phyloP scores from a whole-genome alignment of 495 filamentous ascomycete genomes.

The Lineolata rhizophorae region DNA sequence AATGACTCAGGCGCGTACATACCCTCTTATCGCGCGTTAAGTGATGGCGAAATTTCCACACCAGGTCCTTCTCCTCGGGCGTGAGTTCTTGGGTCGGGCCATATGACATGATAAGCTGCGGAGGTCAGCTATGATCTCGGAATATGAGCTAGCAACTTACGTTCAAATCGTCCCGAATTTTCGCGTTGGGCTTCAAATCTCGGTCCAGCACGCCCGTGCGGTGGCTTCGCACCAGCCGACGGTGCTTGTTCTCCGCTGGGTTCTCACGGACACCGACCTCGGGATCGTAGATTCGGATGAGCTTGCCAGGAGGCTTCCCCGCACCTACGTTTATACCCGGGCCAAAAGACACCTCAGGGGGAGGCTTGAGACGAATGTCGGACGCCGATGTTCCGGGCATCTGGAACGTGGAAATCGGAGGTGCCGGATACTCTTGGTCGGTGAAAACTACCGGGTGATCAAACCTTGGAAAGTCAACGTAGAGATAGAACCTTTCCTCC shows the following conservation, averaged over 20 bases:
- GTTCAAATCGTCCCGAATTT: constrained; percentile 84
- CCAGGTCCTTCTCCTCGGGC: constrained; percentile 76
- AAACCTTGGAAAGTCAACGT: constrained; percentile 82
- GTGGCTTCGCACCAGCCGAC: constrained; percentile 73
- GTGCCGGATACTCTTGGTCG: constrained; percentile 76
- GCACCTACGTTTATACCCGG: constrained; percentile 45
- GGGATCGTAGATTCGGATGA: constrained; percentile 80
- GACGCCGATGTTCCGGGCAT: constrained; percentile 38
- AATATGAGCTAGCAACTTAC: constrained; percentile 5
- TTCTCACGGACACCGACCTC: constrained; percentile 78
- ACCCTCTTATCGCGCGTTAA: constrained; percentile 81
- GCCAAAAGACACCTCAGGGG: constrained; percentile 63
- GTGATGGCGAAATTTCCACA: constrained; percentile 95
- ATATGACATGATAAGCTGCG: constrained; percentile 53
- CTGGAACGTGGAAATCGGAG: constrained; percentile 51
- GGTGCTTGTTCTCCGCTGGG: constrained; percentile 87
- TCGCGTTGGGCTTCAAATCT: constrained; percentile 89
- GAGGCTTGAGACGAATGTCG: constrained; percentile 48
- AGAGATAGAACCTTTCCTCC: constrained; percentile 46
- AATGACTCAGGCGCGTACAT: constrained; percentile 23
- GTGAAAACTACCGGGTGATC: constrained; percentile 92
- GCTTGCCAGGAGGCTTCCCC: constrained; percentile 27
- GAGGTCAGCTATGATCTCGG: not conserved
- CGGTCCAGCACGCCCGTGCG: constrained; percentile 83
- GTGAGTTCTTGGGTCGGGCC: constrained; percentile 75